phyloP scores from a whole-genome alignment of 129 eudicot species.

The Tanacetum coccineum region DNA sequence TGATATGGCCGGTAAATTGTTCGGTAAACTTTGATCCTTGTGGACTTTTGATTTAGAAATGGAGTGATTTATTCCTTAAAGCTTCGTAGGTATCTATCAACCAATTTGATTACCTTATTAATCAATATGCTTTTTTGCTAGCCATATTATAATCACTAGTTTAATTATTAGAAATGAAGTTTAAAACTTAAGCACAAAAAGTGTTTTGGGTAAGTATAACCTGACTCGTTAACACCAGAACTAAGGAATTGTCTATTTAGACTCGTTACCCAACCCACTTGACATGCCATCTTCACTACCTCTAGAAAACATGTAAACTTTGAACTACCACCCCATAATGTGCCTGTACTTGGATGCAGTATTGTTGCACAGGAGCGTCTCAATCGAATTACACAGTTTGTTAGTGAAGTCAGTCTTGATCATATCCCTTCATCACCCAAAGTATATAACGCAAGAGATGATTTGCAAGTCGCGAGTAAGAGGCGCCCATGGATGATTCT shows the following conservation, averaged over 20 bases:
- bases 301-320: slow-evolving; percentile 12
- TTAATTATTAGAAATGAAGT: no score
- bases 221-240: neutral
- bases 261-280: neutral
- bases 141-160: neutral
- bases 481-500: slow-evolving; percentile 66
- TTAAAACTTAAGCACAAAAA: neutral
- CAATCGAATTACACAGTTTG: slow-evolving; percentile 79
- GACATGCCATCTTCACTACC: neutral
- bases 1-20: no score
- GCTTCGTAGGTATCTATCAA: no score
- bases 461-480: slow-evolving; percentile 29
- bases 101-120: no score
- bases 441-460: slow-evolving; percentile 34
- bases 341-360: slow-evolving; percentile 48
- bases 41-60: no score
- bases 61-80: no score
- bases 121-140: no score
- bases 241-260: neutral
- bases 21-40: no score
- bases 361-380: slow-evolving; percentile 88
- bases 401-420: slow-evolving; percentile 54
- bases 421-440: slow-evolving; percentile 35
- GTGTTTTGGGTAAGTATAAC: neutral
- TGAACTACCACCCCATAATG: slow-evolving; percentile 10